A percentile compares a stretch with the other conserved stretches of the same genome.
phyloP scores from a whole-genome alignment of 2,329 filamentous ascomycete genomes.

The Thielaviopsis populi region DNA sequence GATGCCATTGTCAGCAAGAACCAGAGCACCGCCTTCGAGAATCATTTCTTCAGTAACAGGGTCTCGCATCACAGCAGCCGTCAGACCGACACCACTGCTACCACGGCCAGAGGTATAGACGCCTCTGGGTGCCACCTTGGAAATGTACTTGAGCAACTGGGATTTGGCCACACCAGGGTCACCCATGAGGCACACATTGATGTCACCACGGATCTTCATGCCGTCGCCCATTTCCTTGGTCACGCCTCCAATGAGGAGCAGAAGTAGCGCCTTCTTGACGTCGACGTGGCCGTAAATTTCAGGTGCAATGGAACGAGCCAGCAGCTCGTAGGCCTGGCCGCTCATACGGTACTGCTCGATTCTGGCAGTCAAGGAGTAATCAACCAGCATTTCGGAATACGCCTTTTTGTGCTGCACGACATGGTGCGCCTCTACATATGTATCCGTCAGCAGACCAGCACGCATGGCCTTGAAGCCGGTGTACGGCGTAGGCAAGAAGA shows the following conservation, averaged over 20 bases:
- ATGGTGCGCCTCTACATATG: slow-evolving; percentile 87
- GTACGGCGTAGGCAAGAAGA: slow-evolving; percentile 93
- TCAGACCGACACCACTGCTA: slow-evolving; percentile 69
- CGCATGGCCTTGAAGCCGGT: slow-evolving; percentile 98
- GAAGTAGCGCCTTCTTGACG: slow-evolving; percentile 93
- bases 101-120: slow-evolving; percentile 72
- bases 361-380: slow-evolving; percentile 60
- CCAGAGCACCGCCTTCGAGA: slow-evolving; percentile 63
- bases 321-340: slow-evolving; percentile 87
- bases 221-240: slow-evolving; percentile 94
- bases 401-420: slow-evolving; percentile 96
- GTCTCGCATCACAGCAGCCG: slow-evolving; percentile 70
- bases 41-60: slow-evolving; percentile 77
- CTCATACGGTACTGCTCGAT: slow-evolving; percentile 76
- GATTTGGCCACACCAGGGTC: slow-evolving; percentile 99
- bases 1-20: slow-evolving; percentile 68
- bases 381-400: slow-evolving; percentile 81
- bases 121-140: slow-evolving; percentile 88
- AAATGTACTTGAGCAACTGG: slow-evolving; percentile 94
- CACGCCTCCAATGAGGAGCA: slow-evolving; percentile 89
- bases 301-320: slow-evolving; percentile 89
- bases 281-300: slow-evolving; percentile 95
- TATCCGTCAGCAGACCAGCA: slow-evolving; percentile 90
- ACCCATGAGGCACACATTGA: slow-evolving; percentile 98
- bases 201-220: slow-evolving; percentile 97